A percentile compares a stretch with the other conserved stretches of the same genome.
phyloP scores from a whole-genome alignment of 2,329 filamentous ascomycete genomes.

The Periconia sp. region DNA sequence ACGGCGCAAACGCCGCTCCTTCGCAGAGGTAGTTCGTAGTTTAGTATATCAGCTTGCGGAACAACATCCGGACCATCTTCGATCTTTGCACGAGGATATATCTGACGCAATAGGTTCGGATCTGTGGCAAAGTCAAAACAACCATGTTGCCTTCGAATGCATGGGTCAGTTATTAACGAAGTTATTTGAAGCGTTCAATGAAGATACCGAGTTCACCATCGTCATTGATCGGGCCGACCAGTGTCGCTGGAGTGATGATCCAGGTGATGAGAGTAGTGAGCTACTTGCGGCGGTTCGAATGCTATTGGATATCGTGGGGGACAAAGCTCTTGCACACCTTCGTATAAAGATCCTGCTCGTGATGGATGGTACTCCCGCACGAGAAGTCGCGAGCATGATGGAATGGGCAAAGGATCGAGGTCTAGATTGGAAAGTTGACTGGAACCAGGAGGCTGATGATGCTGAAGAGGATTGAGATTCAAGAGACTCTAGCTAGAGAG shows the following conservation, averaged over 20 bases:
- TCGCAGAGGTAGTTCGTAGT: neutral
- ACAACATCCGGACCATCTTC: neutral
- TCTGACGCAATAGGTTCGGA: neutral
- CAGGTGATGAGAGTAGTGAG: neutral
- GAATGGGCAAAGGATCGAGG: neutral
- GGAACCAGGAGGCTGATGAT: neutral
- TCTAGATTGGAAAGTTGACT: slow-evolving; percentile 1
- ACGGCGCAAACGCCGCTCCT: neutral
- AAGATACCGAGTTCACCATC: neutral
- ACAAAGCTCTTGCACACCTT: neutral
- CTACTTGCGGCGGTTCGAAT: neutral
- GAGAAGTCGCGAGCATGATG: neutral
- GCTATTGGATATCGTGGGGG: neutral
- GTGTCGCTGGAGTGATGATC: neutral
- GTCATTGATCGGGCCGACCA: neutral
- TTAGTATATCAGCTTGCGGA: slow-evolving; percentile 1
- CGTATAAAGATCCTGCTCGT: slow-evolving; percentile 1
- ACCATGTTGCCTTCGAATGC: neutral
- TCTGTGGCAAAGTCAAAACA: neutral
- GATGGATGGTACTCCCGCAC: neutral
- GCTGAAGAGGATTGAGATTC: neutral
- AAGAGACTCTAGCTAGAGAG: too few species aligned
- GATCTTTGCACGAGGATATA: neutral
- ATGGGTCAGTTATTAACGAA: neutral
- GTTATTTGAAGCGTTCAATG: neutral